These are phyloP conservation scores for Venturia effusa DNA, from an alignment of 2,329 filamentous ascomycete genomes.

Conservation along the genomic window DNA sequence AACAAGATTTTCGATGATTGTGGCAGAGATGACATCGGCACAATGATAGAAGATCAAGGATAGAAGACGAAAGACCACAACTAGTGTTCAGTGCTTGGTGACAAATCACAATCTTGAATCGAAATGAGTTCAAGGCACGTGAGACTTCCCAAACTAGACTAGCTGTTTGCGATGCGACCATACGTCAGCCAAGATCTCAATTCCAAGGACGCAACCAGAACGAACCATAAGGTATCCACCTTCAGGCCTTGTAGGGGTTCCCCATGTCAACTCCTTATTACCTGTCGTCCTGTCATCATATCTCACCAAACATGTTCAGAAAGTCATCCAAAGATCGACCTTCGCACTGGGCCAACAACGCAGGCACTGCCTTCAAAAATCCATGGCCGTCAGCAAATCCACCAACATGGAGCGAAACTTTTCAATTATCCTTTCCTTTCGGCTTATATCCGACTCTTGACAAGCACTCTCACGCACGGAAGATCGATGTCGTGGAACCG, in stretches of 20 bases:
- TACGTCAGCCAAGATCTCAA: neutral
- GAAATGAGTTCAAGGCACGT: neutral
- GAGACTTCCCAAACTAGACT: neutral
- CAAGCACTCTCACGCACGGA: neutral
- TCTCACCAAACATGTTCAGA: neutral
- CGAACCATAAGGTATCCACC: neutral
- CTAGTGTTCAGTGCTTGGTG: too few relatives aligned
- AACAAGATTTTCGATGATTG: too few relatives aligned
- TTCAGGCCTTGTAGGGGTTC: neutral
- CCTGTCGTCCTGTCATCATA: neutral
- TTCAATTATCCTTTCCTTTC: conserved; percentile 4
- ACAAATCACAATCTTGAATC: too few relatives aligned
- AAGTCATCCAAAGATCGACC: neutral
- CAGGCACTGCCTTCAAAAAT: conserved; percentile 9
- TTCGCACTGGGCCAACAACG: conserved; percentile 4
- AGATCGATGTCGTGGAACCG: conserved; percentile 8
- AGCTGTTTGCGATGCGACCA: neutral
- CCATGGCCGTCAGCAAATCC: conserved; percentile 10
- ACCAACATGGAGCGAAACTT: conserved; percentile 7
- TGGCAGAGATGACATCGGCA: too few relatives aligned
- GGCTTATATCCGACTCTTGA: neutral
- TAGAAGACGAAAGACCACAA: too few relatives aligned
- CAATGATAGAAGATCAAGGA: too few relatives aligned
- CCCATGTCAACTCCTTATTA: neutral
- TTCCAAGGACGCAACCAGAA: neutral